phyloP scores from a whole-genome alignment of 2,329 filamentous ascomycete species.

The Aspergillus fumigatus region DNA sequence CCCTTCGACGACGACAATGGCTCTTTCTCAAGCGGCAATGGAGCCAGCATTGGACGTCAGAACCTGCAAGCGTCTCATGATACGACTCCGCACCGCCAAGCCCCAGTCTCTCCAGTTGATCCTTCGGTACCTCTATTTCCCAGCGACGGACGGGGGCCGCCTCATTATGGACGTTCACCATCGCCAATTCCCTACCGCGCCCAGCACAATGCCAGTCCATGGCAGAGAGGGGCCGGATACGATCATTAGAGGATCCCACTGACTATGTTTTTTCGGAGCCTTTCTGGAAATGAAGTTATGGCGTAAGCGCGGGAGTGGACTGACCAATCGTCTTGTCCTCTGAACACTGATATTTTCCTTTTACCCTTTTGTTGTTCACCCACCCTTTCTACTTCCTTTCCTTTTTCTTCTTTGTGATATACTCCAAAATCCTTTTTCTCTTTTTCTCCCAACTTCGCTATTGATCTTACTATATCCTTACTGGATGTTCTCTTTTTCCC shows the following conservation, averaged over 20 bases:
- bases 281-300: conserved; percentile 37
- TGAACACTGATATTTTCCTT: conserved; percentile 12
- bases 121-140: conserved; percentile 46
- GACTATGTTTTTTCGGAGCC: conserved; percentile 19
- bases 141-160: conserved; percentile 38
- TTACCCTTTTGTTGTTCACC: conserved; percentile 11
- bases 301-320: conserved; percentile 28
- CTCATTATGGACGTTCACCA: conserved; percentile 34
- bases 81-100: conserved; percentile 30
- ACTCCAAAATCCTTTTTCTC: conserved; percentile 12
- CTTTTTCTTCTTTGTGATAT: conserved; percentile 19
- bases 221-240: conserved; percentile 63
- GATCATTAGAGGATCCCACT: conserved; percentile 45
- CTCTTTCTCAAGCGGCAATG: conserved; percentile 55
- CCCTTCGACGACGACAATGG: conserved; percentile 68
- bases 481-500: conserved; percentile 11
- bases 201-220: conserved; percentile 56
- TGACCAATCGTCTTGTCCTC: conserved; percentile 20
- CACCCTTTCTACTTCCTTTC: conserved; percentile 7
- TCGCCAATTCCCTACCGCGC: conserved; percentile 40
- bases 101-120: conserved; percentile 47
- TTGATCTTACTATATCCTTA: conserved; percentile 6
- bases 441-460: conserved; percentile 2
- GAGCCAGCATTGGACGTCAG: conserved; percentile 47
- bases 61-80: conserved; percentile 35